Evolutionary conservation across 148 eudicot genomes (phyloP).

Genomic region (Heliamphora exappendiculata): DNA sequence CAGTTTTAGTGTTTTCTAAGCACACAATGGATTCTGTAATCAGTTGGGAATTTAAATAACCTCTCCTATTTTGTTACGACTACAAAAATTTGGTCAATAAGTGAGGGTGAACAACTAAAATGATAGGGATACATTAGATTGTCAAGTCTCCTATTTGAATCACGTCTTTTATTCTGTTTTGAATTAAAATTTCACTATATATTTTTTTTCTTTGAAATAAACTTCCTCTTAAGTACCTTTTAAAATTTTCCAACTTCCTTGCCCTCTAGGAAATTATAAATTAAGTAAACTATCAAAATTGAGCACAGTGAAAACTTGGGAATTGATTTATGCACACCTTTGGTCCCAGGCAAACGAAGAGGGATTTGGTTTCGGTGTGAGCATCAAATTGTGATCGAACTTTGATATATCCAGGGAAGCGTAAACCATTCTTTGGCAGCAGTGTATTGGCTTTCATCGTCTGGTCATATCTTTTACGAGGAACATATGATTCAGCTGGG

Average conservation of each 20-base stretch:
- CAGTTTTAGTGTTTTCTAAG: background rate
- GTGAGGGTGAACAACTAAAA: no score
- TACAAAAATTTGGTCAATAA: no score
- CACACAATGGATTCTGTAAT: background rate
- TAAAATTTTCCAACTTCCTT: no score
- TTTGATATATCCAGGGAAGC: background rate
- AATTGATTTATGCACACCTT: background rate
- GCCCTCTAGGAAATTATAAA: no score
- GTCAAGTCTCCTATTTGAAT: background rate
- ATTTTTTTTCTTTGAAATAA: background rate
- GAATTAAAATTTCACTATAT: background rate
- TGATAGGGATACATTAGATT: background rate
- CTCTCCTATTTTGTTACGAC: no score
- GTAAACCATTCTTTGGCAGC: background rate
- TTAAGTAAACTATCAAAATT: background rate
- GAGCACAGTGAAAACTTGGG: background rate
- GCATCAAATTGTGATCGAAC: background rate
- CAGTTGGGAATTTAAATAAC: background rate
- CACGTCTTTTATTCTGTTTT: background rate
- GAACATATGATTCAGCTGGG: background rate
- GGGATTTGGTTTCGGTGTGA: background rate
- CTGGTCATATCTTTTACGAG: background rate
- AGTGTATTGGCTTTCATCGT: background rate
- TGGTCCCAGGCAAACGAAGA: background rate
- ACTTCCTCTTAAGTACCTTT: background rate